Evolutionary conservation across 208 protist species (phyloP).

Genomic region (Herpetomonas samuelpessoai): DNA sequence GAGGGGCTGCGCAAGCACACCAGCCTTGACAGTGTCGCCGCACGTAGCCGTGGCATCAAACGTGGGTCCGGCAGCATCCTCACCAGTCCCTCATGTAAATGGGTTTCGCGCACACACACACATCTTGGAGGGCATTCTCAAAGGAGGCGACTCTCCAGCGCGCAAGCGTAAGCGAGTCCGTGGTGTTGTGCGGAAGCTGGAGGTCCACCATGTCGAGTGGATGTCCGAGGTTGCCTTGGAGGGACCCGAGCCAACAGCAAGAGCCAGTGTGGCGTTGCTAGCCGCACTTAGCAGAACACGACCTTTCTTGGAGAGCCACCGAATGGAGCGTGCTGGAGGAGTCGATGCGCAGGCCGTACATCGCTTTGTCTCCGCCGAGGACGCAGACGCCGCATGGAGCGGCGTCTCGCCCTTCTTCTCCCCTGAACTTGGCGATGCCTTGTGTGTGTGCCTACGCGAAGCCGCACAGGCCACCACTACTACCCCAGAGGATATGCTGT

Average conservation of each 20-base stretch:
- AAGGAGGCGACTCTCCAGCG: background rate
- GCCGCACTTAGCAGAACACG: conserved; percentile 5
- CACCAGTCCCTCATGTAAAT: background rate
- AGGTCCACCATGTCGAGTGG: conserved; percentile 45
- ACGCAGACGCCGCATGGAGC: conserved; percentile 35
- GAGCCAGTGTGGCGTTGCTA: conserved; percentile 17
- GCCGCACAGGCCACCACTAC: conserved; percentile 9
- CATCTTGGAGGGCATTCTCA: conserved; percentile 20
- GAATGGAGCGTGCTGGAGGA: background rate
- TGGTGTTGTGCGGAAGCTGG: conserved; percentile 49
- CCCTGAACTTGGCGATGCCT: conserved; percentile 41
- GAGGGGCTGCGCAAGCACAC: too few relatives aligned
- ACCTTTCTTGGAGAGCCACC: conserved; percentile 3
- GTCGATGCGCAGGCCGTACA: conserved; percentile 7
- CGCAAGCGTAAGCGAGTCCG: conserved; percentile 39
- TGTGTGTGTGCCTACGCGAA: conserved; percentile 57
- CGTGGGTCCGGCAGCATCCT: too few relatives aligned
- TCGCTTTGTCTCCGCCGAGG: conserved; percentile 9
- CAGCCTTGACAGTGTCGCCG: too few relatives aligned
- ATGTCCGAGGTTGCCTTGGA: conserved; percentile 18
- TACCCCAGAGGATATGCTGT: conserved; percentile 2
- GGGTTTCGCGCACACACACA: conserved; percentile 10
- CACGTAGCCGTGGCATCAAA: too few relatives aligned
- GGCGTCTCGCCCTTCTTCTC: conserved; percentile 69
- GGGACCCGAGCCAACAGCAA: too few relatives aligned